Evolutionary conservation across 2,329 filamentous ascomycete species (phyloP), one percentile per base, ranked within the genome.

Genomic region (Aspergillus sp.): DNA sequence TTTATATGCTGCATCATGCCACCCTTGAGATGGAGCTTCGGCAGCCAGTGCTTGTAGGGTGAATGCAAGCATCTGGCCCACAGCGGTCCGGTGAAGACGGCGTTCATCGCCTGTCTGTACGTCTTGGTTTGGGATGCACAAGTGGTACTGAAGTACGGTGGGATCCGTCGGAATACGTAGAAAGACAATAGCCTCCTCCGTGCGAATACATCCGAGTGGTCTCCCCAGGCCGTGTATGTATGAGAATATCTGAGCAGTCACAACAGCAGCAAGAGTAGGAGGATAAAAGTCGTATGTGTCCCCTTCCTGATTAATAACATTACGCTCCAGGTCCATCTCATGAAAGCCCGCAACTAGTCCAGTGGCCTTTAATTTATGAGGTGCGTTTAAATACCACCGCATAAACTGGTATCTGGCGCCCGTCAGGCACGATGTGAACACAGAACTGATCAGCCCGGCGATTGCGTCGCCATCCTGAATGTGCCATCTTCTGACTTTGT

Each of bases 211-310:
- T 22, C 22, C 22, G 22, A 22, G 22, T 22, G 22, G 22, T 22
- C 22, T 31, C 29, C 29, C 29, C 10, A 31, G 29, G 29, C 10
- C 29, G 7, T 31, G 29, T 69, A 74, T 75, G 42, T 72, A 71
- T 31, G 64, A 70, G 56, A 72, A 74, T 45, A 73, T 61, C 45
- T 73, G 63, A 53, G 66, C 70, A 52, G 67, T 58, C n/a, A n/a
- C n/a, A n/a, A n/a, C 6, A 69, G 69, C 55, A 5, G 69, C 64
- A 11, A 73, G 66, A 26, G 56, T 14, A 18, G 59, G 68, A 9
- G 68, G 59, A 63, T 69, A 54, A 58, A 66, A 68, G 51, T 69
- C 63, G 60, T 69, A 69, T 42, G 61, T 66, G 18, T 69, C 63
- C 1, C 61, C 66, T 29, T 71, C 63, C 47, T 68, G 51, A 39